Conservation (phyloP, 2,329 filamentous ascomycete genomes). For the Metarhizium guizhouense region DNA sequence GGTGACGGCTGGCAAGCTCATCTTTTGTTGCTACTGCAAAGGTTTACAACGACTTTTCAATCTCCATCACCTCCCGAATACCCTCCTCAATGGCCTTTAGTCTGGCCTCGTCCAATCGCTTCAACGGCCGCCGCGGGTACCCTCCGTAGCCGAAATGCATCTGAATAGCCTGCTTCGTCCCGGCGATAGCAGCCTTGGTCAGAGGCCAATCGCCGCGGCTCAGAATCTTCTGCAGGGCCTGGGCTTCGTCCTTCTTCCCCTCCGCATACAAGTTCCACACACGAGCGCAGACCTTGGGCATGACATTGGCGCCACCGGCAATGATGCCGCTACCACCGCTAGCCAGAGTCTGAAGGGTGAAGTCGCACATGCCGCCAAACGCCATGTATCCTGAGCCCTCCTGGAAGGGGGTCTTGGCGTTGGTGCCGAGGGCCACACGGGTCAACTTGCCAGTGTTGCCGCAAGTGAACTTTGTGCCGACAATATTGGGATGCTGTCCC, state of each 20-base stretch:
- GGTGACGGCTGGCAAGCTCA: too few species aligned
- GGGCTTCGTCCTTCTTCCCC: constrained; percentile 67
- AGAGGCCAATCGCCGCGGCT: constrained; percentile 74
- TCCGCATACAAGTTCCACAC: constrained; percentile 69
- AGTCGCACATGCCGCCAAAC: constrained; percentile 81
- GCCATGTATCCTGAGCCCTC: constrained; percentile 67
- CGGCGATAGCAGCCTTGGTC: constrained; percentile 74
- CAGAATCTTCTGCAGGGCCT: constrained; percentile 67
- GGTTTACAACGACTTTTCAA: constrained; percentile 38
- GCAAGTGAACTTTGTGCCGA: constrained; percentile 87
- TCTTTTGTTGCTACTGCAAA: not conserved
- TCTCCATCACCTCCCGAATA: constrained; percentile 54
- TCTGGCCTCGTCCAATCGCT: constrained; percentile 51
- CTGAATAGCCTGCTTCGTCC: constrained; percentile 79
- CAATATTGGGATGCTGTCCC: constrained; percentile 71
- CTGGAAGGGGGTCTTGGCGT: constrained; percentile 57
- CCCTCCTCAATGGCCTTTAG: constrained; percentile 45
- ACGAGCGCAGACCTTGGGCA: constrained; percentile 71
- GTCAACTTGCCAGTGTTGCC: constrained; percentile 86
- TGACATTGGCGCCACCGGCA: constrained; percentile 75
- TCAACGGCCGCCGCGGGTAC: constrained; percentile 63
- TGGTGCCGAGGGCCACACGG: constrained; percentile 63
- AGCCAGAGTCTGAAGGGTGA: constrained; percentile 72
- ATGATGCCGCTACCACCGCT: constrained; percentile 79
- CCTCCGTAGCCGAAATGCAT: constrained; percentile 76